Base-by-base conservation (phyloP, 495 filamentous ascomycete genomes). In the Chaetomium fimeti region DNA sequence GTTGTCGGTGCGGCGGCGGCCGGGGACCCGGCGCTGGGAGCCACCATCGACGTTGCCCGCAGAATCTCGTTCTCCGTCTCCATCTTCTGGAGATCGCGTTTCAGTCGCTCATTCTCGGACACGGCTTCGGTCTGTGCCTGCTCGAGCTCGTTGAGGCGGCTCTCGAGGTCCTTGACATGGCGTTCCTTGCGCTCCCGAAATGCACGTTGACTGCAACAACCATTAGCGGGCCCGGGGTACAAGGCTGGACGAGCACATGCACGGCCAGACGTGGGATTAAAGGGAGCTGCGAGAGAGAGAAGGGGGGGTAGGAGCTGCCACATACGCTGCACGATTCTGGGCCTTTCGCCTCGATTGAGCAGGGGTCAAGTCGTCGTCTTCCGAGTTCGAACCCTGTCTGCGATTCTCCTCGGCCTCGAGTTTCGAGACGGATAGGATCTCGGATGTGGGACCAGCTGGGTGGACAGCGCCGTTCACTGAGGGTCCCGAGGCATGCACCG, bases 131-230 rank as follows among this genome's bases (percentile, higher is more conserved):
- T 72, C 69, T 79, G 73, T 11, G 72, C 75, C 65, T 84, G 79
- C 74, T 92, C 88, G 25, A 95, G 83, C 58, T 81, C 84, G 60
- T 84, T 87, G 43, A 97, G 87, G 71, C 95, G 94, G 57, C 85
- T 83, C 77, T 98, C 93, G 36, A 98, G 88, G 60, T 97, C 91
- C 73, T 90, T 90, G 55, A 97, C 91, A 69, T 95, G 93, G 49
- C 88, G 86, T 73, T 97, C 94, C 77, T 97, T 98, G 66, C 94
- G 89, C 74, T 98, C 94, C 62, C 94, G 91, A 75, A 97, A 98
- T 53, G 94, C 94, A 71, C 94, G 88, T 80, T 98, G 94, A 38
- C 93, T 97, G 63, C 12, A 63, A 0, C 54, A 12, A 4, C 51
- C 65, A 40, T 75, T 66, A 69, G 68, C 52, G 38, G 40, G 38